Base-by-base conservation (phyloP, 257 asterid genomes). In the Fraxinus quadrangulata region DNA sequence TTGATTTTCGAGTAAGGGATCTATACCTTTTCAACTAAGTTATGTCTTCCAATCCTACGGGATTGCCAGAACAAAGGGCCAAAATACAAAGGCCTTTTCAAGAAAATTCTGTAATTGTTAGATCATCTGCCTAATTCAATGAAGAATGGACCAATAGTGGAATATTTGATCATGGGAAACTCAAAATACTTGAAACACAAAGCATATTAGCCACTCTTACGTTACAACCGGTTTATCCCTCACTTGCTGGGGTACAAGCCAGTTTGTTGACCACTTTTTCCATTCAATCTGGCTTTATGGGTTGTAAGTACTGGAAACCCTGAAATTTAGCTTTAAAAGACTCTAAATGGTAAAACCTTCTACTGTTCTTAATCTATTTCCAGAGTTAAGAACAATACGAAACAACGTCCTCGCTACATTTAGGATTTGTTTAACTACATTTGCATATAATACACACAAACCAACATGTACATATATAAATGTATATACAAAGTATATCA, bases 41-140 rank as follows among this genome's bases (percentile, higher is more conserved):
- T 8, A 39, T 13, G 17, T 45, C 51, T 45, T 13, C 51, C 19
- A 45, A 45, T 11, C 49, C 49, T 39, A 39, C 2, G 5, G 45
- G 45, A 39, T 8, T 8, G 45, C 45, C 45, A 39, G 45, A 1
- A 39, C 13, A 2, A 39, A 39, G 13, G 13, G 45, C 45, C 42
- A 39, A 39, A 39, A 39, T 2, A 39, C 45, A 39, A 37, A 1
- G 45, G 45, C 13, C 45, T 39, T 39, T 73, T 49, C 67, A 49
- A 24, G 40, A 42, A 73, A 36, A 73, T 10, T 49, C 42, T 42
- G 16, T 24, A 6, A 30, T 47, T 47, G 69, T 40, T 49, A 74
- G 40, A 74, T 28, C 77, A 47, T 74, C 39, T 74, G 56, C 59
- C 61, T 47, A 45, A 74, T 74, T 31, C 40, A 14, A 33, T 74